These are phyloP conservation scores for Pseudogymnoascus sp. DNA, from an alignment of 2,329 filamentous ascomycete genomes.

Conservation along the genomic window DNA sequence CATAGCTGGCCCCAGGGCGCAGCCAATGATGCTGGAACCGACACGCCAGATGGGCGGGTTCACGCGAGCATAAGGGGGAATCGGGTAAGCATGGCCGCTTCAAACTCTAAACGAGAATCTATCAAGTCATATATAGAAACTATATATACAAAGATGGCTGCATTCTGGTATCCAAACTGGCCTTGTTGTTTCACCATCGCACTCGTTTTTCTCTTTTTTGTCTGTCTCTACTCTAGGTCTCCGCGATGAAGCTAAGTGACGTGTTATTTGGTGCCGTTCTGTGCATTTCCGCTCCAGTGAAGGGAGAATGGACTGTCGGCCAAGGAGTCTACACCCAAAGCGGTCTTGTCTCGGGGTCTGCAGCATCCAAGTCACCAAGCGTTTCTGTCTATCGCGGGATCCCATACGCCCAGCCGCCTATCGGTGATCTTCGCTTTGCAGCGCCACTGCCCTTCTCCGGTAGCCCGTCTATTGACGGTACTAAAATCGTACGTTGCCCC, in stretches of 20 bases:
- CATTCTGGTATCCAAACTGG: background rate
- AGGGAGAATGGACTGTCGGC: constrained; percentile 13
- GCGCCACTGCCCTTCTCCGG: constrained; percentile 15
- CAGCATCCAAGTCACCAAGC: constrained; percentile 15
- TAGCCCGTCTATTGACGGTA: background rate
- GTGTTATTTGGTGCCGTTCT: background rate
- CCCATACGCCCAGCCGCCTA: constrained; percentile 43
- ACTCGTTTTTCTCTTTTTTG: background rate
- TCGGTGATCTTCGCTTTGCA: constrained; percentile 34
- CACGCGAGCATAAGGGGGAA: background rate
- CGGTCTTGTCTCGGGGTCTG: constrained; percentile 22
- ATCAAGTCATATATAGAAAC: background rate
- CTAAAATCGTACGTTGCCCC: constrained; percentile 1
- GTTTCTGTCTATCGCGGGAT: constrained; percentile 34
- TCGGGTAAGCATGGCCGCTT: background rate
- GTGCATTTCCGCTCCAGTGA: background rate
- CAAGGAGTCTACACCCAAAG: constrained; percentile 23
- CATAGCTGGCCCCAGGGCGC: background rate
- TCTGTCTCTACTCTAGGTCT: background rate
- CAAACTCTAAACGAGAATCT: background rate
- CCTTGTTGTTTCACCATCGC: background rate
- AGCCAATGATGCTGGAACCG: background rate
- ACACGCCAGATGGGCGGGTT: background rate
- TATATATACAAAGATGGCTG: background rate
- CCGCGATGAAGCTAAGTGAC: background rate